A percentile compares a stretch with the other conserved stretches of the same genome.
These are phyloP conservation scores for Protostelium mycophagum DNA, from an alignment of 78 protist species.

Conservation along the genomic window DNA sequence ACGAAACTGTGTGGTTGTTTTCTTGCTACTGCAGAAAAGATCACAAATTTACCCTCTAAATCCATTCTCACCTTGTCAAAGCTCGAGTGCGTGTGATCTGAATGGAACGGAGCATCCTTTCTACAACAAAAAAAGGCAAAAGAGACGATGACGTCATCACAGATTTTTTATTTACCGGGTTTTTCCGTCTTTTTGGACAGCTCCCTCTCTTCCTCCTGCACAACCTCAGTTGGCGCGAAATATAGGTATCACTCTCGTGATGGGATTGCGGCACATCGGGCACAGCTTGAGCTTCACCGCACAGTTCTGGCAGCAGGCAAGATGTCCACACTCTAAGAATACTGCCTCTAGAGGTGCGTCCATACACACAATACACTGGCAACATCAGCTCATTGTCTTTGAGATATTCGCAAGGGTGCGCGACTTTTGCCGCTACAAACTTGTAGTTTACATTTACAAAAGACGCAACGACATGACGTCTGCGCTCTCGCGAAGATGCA, in stretches of 20 bases:
- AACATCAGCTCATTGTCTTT: not conserved
- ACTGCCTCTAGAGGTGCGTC: slow-evolving; percentile 48
- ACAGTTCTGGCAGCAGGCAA: slow-evolving; percentile 50
- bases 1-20: not conserved
- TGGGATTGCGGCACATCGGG: slow-evolving; percentile 40
- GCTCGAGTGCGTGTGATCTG: not conserved
- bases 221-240: not conserved
- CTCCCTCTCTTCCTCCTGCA: not conserved
- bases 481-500: too few relatives aligned
- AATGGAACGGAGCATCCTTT: not conserved
- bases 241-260: slow-evolving; percentile 37
- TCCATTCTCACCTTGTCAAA: not conserved
- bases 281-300: slow-evolving; percentile 37
- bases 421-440: too few relatives aligned
- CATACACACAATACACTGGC: slow-evolving; percentile 48
- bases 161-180: not conserved
- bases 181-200: not conserved
- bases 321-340: slow-evolving; percentile 68
- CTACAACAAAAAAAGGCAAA: not conserved
- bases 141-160: not conserved
- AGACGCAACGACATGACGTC: too few relatives aligned
- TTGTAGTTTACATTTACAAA: too few relatives aligned
- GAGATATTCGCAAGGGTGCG: too few relatives aligned
- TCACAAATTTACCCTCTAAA: not conserved
- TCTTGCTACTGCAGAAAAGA: not conserved